A percentile compares a stretch with the other conserved stretches of the same genome.
These are phyloP conservation scores for Elongisporangium prolatum DNA, from an alignment of 352 stramenopile genomes.

Conservation along the genomic window DNA sequence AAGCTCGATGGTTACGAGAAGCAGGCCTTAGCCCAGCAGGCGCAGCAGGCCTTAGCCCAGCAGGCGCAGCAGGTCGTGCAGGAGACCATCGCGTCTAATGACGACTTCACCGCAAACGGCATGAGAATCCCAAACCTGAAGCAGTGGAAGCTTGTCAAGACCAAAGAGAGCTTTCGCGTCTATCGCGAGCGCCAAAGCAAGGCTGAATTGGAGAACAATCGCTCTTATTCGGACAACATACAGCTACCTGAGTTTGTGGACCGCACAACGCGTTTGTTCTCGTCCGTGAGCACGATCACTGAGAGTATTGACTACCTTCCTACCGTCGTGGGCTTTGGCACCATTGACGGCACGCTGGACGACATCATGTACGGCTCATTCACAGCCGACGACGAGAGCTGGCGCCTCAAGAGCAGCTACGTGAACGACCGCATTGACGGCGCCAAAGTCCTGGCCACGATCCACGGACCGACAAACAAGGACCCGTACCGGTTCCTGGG, in stretches of 20 bases:
- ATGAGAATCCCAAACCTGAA: conserved; percentile 14
- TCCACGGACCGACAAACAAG: conserved; percentile 19
- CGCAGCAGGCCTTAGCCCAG: conserved; percentile 25
- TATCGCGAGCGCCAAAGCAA: conserved; percentile 19
- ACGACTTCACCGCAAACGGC: conserved; percentile 23
- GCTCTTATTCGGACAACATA: not conserved
- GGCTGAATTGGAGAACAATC: not conserved
- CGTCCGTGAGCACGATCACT: not conserved
- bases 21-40: conserved; percentile 23
- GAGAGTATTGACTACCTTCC: conserved; percentile 7
- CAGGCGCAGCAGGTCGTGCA: conserved; percentile 33
- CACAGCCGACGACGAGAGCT: conserved; percentile 31
- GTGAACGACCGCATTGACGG: conserved; percentile 49
- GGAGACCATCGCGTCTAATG: conserved; percentile 38
- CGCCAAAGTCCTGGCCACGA: conserved; percentile 31
- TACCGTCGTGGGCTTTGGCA: conserved; percentile 25
- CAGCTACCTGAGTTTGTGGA: conserved; percentile 1
- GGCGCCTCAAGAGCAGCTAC: conserved; percentile 39
- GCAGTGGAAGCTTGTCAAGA: conserved; percentile 32
- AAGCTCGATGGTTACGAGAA: conserved; percentile 18
- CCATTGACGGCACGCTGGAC: conserved; percentile 44
- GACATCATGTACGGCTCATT: conserved; percentile 46
- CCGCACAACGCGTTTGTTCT: not conserved
- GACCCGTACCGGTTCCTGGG: conserved; percentile 46
- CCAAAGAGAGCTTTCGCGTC: conserved; percentile 32